Evolutionary conservation across 2,329 filamentous ascomycete species (phyloP), one percentile per base, ranked within the genome.

Genomic region (Laburnicola sp.): DNA sequence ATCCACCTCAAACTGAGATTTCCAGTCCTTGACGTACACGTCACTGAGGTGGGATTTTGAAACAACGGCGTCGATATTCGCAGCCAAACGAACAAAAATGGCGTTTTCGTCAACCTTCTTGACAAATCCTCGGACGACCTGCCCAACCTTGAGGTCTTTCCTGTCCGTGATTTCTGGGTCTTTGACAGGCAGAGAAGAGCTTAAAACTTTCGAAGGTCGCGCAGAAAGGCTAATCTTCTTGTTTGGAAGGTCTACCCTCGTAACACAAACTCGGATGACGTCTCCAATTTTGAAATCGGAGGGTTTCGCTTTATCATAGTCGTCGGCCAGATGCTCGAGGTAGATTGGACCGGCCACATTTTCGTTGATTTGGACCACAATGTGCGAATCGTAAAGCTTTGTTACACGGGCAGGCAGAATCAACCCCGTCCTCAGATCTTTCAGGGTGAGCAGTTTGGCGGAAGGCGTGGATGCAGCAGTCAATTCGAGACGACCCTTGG

Each of bases 21-120:
- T 95, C 94, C 94, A 99, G 55, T 97, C 90, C 74, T 97, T 97
- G 64, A 99, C 76, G 71, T 86, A 99, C 6, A 84, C 82, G 70
- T 99, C 94, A 0, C 92, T 96, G 10, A 99, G 80, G 70, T 97
- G 92, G 7, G 88, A 84, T 46, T 97, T 87, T 60, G 89, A 87
- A 41, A 96, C 88, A 64, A 92, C 87, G 0, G 86, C 92, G 43
- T 88, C 89, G 16, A 96, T 81, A 56, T 87, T 85, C 16, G 89
- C 88, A 37, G 92, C 91, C 2, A 99, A 80, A 25, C 86, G 82
- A 40, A 99, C 83, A 64, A 97, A 96, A 2, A 99, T 74, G 46
- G 94, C 94, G 70, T 91, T 93, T 59, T 96, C 91, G 0, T 89
- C 83, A 36, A 97, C 85, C 59, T 91, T 90, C 75, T 91, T 95